A percentile compares a stretch with the other conserved stretches of the same genome.
phyloP scores from a whole-genome alignment of 495 filamentous ascomycete genomes.

The Penicillium odoratum region DNA sequence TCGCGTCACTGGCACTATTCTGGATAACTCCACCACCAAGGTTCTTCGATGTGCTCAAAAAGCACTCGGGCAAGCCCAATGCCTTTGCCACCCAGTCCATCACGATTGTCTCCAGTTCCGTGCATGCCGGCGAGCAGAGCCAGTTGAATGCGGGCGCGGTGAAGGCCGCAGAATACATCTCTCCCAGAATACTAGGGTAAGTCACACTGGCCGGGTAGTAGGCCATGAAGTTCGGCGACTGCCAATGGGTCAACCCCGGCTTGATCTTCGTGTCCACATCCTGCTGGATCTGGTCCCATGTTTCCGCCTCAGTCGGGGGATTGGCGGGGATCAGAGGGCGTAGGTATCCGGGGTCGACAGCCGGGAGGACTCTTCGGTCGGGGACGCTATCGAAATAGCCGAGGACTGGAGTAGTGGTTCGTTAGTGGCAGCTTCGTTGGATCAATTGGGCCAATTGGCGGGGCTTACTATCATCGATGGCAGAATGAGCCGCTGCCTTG shows the following conservation, averaged over 20 bases:
- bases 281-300: slow-evolving; percentile 76
- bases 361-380: slow-evolving; percentile 70
- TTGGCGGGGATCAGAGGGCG: slow-evolving; percentile 71
- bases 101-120: slow-evolving; percentile 91
- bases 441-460: neutral
- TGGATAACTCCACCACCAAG: slow-evolving; percentile 91
- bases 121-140: slow-evolving; percentile 93
- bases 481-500: slow-evolving; percentile 73
- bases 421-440: neutral
- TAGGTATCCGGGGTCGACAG: slow-evolving; percentile 85
- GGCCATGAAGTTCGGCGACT: slow-evolving; percentile 94
- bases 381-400: slow-evolving; percentile 78
- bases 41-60: slow-evolving; percentile 70
- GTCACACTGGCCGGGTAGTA: slow-evolving; percentile 86
- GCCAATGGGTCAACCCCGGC: slow-evolving; percentile 95
- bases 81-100: slow-evolving; percentile 87
- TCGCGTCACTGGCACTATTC: slow-evolving; percentile 86
- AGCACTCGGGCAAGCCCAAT: slow-evolving; percentile 71
- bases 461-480: slow-evolving; percentile 79
- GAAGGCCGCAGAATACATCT: slow-evolving; percentile 88
- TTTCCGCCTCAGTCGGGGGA: slow-evolving; percentile 71
- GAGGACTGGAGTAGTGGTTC: slow-evolving; percentile 56
- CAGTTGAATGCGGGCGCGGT: slow-evolving; percentile 94
- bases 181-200: slow-evolving; percentile 87
- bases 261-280: slow-evolving; percentile 89